Conservation (phyloP, 192 early-diverging fungal genomes). For the Rhizophagus sp. region DNA sequence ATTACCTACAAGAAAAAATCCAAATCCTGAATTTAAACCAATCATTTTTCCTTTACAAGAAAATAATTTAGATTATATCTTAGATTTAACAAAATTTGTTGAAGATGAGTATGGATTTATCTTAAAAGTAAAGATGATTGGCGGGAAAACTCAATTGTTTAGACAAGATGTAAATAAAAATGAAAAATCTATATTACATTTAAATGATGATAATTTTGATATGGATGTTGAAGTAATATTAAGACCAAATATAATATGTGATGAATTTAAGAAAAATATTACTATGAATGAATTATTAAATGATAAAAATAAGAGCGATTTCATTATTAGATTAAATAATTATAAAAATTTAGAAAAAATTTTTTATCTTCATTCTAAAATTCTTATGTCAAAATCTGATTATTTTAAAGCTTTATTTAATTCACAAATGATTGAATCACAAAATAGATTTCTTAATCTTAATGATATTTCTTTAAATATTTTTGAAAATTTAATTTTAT, state of each 20-base stretch:
- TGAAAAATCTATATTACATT: background rate
- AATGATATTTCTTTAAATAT: background rate
- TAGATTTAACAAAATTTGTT: background rate
- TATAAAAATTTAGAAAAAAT: background rate
- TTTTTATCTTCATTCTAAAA: background rate
- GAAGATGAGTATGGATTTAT: background rate
- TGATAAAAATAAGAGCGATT: slow-evolving; percentile 1
- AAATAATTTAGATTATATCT: background rate
- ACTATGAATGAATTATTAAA: background rate
- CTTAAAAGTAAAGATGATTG: background rate
- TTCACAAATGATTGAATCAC: slow-evolving; percentile 1
- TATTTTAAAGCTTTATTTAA: background rate
- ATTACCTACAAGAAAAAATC: background rate
- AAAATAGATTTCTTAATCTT: background rate
- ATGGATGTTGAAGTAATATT: background rate
- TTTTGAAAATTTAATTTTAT: background rate
- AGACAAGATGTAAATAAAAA: background rate
- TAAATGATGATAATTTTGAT: background rate
- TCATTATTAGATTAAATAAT: background rate
- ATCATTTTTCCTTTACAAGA: background rate
- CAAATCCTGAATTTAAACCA: background rate
- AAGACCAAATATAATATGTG: background rate
- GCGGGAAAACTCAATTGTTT: background rate
- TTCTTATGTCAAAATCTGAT: background rate
- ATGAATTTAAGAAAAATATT: background rate